Evolutionary conservation across 1,284 basidiomycete species (phyloP), one percentile per base, ranked within the genome.

Genomic region (Somion occarium): DNA sequence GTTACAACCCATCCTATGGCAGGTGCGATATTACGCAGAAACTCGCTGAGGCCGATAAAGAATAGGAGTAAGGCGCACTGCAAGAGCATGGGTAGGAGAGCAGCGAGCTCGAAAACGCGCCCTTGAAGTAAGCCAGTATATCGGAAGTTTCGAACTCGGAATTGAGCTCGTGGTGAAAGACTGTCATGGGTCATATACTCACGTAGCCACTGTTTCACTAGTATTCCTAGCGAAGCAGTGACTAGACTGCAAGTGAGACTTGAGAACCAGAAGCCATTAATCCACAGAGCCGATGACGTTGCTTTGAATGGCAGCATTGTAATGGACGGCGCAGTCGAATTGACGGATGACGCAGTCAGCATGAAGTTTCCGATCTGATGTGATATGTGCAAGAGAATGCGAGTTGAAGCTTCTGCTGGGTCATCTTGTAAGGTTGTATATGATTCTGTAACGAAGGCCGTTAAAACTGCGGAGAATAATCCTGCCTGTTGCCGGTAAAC

Each of bases 121-220:
- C 42, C 48, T 12, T 23, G 25, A 12, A 48, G 3, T 4, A 52
- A 23, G 23, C 34, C 46, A 15, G 13, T 13, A 26, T 48, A 42
- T 5, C 46, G 50, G 26, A 30, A 38, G 4, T 52, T 27, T 5
- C 50, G 38, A 9, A 52, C 34, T 18, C 46, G 27, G 5, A 54
- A 20, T n/a, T 34, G 20, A 13, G 42, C 34, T 3, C 45, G 45
- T 12, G 48, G 30, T 22, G 41, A 19, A 12, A 52, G 46, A 24
- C 51, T 39, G 19, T 37, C 38, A 13, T 52, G 50, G 3, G 46
- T 13, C 7, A 34, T 45, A 25, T 54, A 47, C n/a, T 44, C 27
- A 2, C 53, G 27, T 9, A 54, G 44, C 53, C 53, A 54, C 34
- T 54, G 53, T 38, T 52, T 52, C 5, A 52, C 50, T 9, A 51